These are phyloP conservation scores for Fraxinus paxiana DNA, from an alignment of 305 asterid species.

Conservation along the genomic window DNA sequence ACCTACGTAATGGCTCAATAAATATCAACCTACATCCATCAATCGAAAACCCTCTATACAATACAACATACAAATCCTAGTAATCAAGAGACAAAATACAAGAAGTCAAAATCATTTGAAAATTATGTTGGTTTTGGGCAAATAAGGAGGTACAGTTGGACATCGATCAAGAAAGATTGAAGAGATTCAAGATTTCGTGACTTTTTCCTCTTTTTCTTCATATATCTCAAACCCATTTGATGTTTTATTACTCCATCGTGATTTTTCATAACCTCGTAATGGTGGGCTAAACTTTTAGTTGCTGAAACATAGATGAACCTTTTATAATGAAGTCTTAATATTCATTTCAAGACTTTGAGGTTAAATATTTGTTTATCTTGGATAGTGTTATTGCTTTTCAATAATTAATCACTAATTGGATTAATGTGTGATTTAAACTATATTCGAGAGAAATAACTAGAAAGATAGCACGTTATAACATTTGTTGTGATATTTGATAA, in stretches of 20 bases:
- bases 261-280: not conserved
- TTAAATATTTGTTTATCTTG: not conserved
- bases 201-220: not conserved
- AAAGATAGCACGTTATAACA: not conserved
- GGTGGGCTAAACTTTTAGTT: not conserved
- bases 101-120: not conserved
- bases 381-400: not conserved
- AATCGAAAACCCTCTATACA: not conserved
- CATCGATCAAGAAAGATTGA: not conserved
- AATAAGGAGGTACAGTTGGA: not conserved
- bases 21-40: not conserved
- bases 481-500: not conserved
- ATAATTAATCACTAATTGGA: not conserved
- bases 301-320: not conserved
- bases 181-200: not conserved
- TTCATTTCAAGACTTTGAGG: not conserved
- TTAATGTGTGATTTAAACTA: not conserved
- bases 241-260: not conserved
- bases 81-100: not conserved
- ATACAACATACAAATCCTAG: not conserved
- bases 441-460: not conserved
- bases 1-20: not conserved
- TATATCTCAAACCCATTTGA: not conserved
- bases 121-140: not conserved
- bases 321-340: not conserved